These are phyloP conservation scores for Debaryomyces psychrophilus DNA, from an alignment of 1,139 yeast species.

Conservation along the genomic window DNA sequence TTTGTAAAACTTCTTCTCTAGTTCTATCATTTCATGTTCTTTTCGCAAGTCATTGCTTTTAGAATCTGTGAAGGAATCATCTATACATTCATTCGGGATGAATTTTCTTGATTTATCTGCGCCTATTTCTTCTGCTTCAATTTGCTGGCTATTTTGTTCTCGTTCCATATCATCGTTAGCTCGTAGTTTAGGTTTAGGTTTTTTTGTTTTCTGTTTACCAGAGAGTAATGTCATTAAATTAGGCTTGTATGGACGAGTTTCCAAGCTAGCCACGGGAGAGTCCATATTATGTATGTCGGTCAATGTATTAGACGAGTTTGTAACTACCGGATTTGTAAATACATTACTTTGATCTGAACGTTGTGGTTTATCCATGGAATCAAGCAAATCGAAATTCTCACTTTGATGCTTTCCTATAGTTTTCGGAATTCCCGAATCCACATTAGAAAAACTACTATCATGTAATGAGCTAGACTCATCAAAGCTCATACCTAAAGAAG, in stretches of 20 bases:
- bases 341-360: background rate
- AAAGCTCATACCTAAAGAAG: background rate
- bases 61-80: constrained; percentile 22
- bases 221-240: constrained; percentile 16
- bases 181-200: constrained; percentile 2
- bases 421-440: constrained; percentile 16
- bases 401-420: background rate
- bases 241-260: background rate
- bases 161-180: background rate
- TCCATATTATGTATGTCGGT: background rate
- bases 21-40: constrained; percentile 29
- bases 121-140: background rate
- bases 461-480: constrained; percentile 4
- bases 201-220: constrained; percentile 14
- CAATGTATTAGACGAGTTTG: background rate
- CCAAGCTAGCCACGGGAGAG: background rate
- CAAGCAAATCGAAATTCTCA: background rate
- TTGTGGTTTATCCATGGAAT: background rate
- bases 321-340: background rate
- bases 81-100: constrained; percentile 11
- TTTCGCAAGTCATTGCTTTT: constrained; percentile 18
- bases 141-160: background rate
- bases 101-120: background rate
- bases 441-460: constrained; percentile 23
- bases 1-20: constrained; percentile 37